Base-by-base conservation (phyloP, 345 rosid species). In the Excoecaria cochinchinensis region DNA sequence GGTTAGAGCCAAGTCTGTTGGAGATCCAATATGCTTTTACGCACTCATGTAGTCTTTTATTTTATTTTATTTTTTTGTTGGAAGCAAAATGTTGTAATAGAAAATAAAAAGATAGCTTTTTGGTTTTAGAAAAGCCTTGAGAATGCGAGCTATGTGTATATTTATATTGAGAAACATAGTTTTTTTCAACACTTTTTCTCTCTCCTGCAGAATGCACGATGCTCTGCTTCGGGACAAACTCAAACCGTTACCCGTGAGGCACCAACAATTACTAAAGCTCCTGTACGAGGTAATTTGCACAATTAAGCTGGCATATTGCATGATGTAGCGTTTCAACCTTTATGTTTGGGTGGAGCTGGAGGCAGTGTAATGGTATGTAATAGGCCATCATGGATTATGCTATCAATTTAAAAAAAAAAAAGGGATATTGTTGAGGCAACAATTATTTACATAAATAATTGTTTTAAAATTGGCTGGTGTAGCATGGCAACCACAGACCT, bases 181-280 rank as follows among this genome's bases (percentile, higher is more conserved):
- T 15, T 40, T 62, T 36, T 38, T 6, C 17, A 14, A 22, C 17
- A 2, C 46, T 3, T 6, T 36, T n/a, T 10, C 55, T 21, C 10
- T 65, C 8, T 57, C 55, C 57, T 82, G 88, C 89, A 92, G 93
- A 87, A 82, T 72, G 87, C 91, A 9, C 86, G 83, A 76, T 89
- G 92, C 77, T 87, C 89, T 44, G 85, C 88, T 31, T 82, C 87
- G 25, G 98, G 94, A 73, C 97, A 94, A 79, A 92, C 97, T 64
- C 95, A 92, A 79, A 94, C 98, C 3, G 70, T 94, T 63, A 85
- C 89, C 6, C 88, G 85, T 5, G 87, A 94, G 79, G 87, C 97
- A 22, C 97, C 93, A 48, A 91, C 97, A 31, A 89, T 92, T 61
- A 94, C 97, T 40, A 90, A 88, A 83, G 97, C 98, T 78, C 98